Percentiles rank a stretch among this genome's conserved stretches.
Conservation (phyloP, 371 early-diverging fungal species). For the Haplosporangium sp. region DNA sequence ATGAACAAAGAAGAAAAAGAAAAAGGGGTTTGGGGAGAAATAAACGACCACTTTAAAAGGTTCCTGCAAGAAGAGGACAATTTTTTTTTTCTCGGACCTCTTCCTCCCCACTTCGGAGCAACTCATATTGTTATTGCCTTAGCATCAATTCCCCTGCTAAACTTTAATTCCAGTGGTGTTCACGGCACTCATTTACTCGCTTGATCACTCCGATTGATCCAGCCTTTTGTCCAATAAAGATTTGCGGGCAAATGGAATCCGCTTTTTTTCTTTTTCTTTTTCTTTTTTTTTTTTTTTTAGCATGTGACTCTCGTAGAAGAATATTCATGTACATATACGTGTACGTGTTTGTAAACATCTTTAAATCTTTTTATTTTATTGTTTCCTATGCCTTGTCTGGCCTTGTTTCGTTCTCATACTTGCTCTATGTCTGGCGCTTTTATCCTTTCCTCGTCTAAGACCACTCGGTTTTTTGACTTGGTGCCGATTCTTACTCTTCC, state of each 20-base stretch:
- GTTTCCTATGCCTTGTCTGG: no score
- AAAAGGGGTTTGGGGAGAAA: slow-evolving; percentile 7
- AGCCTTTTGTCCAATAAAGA: background rate
- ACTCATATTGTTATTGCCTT: background rate
- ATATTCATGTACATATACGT: background rate
- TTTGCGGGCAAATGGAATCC: slow-evolving; percentile 1
- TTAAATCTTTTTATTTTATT: background rate
- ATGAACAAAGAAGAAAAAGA: slow-evolving; percentile 11
- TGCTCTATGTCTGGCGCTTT: background rate
- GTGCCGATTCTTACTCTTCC: background rate
- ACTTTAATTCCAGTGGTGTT: background rate
- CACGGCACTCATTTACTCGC: background rate
- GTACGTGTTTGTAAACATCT: background rate
- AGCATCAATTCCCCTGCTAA: background rate
- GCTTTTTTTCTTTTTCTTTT: background rate
- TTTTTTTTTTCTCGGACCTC: slow-evolving; percentile 1
- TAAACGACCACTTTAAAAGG: background rate
- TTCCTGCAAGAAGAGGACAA: background rate
- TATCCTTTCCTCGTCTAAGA: background rate
- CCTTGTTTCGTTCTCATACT: background rate
- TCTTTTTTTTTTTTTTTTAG: background rate
- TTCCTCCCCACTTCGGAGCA: background rate
- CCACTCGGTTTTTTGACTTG: background rate
- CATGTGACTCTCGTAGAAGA: slow-evolving; percentile 1
- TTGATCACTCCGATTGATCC: slow-evolving; percentile 4